Evolutionary conservation across 148 eudicot genomes (phyloP).

Genomic region (Diospyros kaki): DNA sequence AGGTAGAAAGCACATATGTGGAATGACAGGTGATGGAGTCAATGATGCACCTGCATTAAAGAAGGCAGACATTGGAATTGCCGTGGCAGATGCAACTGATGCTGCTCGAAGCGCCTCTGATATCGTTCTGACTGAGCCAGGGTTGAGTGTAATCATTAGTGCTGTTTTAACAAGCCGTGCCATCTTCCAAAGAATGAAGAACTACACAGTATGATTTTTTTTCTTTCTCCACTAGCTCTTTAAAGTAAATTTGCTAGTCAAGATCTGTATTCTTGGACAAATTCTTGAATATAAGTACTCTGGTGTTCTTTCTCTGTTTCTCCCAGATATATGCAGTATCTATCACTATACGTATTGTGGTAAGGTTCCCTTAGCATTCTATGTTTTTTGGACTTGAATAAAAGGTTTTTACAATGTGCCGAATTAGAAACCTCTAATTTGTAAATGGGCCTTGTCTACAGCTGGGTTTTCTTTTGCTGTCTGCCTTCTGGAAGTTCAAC

Average conservation of each 20-base stretch:
- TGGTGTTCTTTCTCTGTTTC: slow-evolving; percentile 9
- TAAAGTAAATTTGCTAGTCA: background rate
- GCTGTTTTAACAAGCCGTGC: no score
- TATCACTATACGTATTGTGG: slow-evolving; percentile 93
- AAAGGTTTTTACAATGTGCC: background rate
- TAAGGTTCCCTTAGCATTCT: slow-evolving; percentile 19
- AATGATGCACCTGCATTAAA: no score
- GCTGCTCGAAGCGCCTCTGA: no score
- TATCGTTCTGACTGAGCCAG: slow-evolving; percentile 39
- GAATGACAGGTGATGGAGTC: slow-evolving; percentile 87
- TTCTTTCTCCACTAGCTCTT: background rate
- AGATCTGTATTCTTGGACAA: background rate
- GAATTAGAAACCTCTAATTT: background rate
- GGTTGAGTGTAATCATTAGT: slow-evolving; percentile 41
- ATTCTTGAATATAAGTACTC: background rate
- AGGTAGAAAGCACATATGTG: slow-evolving; percentile 69
- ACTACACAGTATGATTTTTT: slow-evolving; percentile 55
- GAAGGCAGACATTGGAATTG: no score
- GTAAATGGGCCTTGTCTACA: slow-evolving; percentile 17
- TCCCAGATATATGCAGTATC: slow-evolving; percentile 89
- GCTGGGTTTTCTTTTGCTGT: slow-evolving; percentile 77
- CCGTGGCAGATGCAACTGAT: slow-evolving; percentile 70
- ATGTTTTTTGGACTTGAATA: background rate
- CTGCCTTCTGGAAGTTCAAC: slow-evolving; percentile 62
- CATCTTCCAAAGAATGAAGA: slow-evolving; percentile 16